phyloP scores from a whole-genome alignment of 257 asterid species.

The Primulina tabacum region DNA sequence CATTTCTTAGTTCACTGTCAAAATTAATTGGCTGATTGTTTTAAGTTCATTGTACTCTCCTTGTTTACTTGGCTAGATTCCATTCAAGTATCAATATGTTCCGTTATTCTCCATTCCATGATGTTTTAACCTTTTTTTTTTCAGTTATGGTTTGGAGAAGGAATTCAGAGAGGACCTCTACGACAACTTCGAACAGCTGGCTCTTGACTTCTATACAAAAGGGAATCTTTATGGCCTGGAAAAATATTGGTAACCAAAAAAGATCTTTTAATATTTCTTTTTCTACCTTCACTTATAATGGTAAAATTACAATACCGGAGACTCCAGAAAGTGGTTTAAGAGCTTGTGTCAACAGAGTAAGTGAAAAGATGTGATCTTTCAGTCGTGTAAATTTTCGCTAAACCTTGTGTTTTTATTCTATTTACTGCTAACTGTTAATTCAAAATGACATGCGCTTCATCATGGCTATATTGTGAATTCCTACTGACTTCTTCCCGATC shows the following conservation, averaged over 20 bases:
- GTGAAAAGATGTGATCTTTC: too few relatives aligned
- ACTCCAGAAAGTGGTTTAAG: not conserved
- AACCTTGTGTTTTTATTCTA: too few relatives aligned
- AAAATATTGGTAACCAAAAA: slow-evolving; percentile 64
- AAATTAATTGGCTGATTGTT: slow-evolving; percentile 5
- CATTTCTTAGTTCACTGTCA: not conserved
- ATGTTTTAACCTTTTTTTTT: slow-evolving; percentile 18
- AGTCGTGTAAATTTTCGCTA: too few relatives aligned
- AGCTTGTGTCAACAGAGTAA: not conserved
- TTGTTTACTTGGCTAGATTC: slow-evolving; percentile 10
- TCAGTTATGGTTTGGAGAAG: slow-evolving; percentile 89
- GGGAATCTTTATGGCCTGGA: slow-evolving; percentile 91
- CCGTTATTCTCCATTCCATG: not conserved
- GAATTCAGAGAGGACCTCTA: slow-evolving; percentile 69
- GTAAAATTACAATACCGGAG: not conserved
- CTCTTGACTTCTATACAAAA: slow-evolving; percentile 58
- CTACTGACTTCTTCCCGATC: too few relatives aligned
- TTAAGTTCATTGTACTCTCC: slow-evolving; percentile 2
- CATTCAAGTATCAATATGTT: slow-evolving; percentile 5
- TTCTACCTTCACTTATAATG: not conserved
- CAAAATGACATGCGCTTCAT: too few relatives aligned
- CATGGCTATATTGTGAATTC: too few relatives aligned
- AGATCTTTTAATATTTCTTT: slow-evolving; percentile 1
- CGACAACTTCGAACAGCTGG: slow-evolving; percentile 70
- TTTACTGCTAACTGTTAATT: too few relatives aligned